phyloP scores from a whole-genome alignment of 768 basidiomycete species.

The Mycena olivaceomarginata region DNA sequence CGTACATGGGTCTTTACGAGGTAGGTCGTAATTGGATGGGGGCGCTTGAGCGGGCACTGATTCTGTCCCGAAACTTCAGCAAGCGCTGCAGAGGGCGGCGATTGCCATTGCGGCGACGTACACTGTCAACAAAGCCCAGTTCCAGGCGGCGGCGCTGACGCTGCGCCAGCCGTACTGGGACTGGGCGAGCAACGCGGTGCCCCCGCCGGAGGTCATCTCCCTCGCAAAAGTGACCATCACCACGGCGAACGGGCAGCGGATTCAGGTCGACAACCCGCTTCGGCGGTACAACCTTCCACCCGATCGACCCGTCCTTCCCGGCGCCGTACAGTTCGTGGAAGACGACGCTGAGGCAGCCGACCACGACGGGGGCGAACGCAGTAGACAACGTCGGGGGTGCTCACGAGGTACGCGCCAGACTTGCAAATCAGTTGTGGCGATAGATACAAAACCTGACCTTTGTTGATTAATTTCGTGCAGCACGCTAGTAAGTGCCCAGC shows the following conservation, averaged over 20 bases:
- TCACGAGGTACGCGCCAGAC: constrained; percentile 50
- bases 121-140: constrained; percentile 52
- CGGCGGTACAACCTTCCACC: constrained; percentile 59
- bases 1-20: constrained; percentile 71
- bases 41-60: no score
- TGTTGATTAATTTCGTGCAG: constrained; percentile 26
- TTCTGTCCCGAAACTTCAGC: constrained; percentile 52
- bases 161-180: constrained; percentile 71
- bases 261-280: constrained; percentile 57
- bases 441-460: not conserved
- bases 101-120: constrained; percentile 64
- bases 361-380: constrained; percentile 46
- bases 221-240: constrained; percentile 56
- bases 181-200: constrained; percentile 64
- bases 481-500: constrained; percentile 48
- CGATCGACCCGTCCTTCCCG: constrained; percentile 55
- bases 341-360: constrained; percentile 60
- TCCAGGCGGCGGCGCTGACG: constrained; percentile 57
- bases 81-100: constrained; percentile 66
- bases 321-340: constrained; percentile 54
- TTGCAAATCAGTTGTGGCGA: not conserved
- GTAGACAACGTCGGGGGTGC: constrained; percentile 54
- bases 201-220: constrained; percentile 62
- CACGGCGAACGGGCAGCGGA: constrained; percentile 52
- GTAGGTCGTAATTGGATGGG: constrained; percentile 47